These are phyloP conservation scores for Murraya koenigii DNA, from an alignment of 345 rosid species.

Conservation along the genomic window DNA sequence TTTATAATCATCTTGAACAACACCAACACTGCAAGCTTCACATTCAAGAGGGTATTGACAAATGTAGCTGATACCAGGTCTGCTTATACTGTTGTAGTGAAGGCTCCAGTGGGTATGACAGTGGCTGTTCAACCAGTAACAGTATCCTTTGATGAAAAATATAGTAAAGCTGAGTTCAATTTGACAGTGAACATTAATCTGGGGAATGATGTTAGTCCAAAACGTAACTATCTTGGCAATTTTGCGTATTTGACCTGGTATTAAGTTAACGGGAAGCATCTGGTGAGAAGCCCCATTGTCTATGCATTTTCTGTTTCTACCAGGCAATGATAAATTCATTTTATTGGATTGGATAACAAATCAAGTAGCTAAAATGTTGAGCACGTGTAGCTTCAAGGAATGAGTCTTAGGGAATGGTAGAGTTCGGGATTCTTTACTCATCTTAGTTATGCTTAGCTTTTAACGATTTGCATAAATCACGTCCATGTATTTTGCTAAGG, in stretches of 20 bases:
- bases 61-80: constrained; percentile 9
- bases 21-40: constrained; percentile 34
- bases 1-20: constrained; percentile 45
- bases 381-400: not conserved
- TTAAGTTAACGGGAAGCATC: not conserved
- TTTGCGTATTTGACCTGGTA: constrained; percentile 25
- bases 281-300: not conserved
- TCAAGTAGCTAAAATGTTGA: too few relatives aligned
- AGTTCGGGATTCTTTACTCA: too few relatives aligned
- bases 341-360: too few relatives aligned
- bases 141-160: constrained; percentile 27
- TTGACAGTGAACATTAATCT: constrained; percentile 32
- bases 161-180: constrained; percentile 33
- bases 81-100: constrained; percentile 13
- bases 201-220: constrained; percentile 15
- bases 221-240: constrained; percentile 43
- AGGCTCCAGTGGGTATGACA: constrained; percentile 34
- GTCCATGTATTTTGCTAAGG: too few relatives aligned
- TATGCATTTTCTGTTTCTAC: not conserved
- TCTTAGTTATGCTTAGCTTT: too few relatives aligned
- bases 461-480: too few relatives aligned
- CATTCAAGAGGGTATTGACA: constrained; percentile 24
- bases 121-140: constrained; percentile 28
- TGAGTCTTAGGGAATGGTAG: not conserved
- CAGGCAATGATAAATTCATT: not conserved